Percentiles rank a stretch among this genome's conserved stretches.
phyloP scores from a whole-genome alignment of 2,329 filamentous ascomycete genomes.

The Sporothrix humicola region DNA sequence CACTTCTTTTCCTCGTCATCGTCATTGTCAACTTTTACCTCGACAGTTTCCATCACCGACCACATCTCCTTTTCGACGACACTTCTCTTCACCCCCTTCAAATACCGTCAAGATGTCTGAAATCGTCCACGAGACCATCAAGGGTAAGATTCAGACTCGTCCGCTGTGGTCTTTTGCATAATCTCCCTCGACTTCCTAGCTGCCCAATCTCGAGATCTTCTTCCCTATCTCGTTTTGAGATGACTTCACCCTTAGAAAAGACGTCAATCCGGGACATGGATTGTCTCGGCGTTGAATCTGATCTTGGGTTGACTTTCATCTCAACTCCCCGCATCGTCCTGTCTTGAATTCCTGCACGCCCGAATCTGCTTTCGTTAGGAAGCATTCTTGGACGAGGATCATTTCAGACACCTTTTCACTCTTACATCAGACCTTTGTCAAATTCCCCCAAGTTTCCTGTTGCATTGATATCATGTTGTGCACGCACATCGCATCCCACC shows the following conservation, averaged over 20 bases:
- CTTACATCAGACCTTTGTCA: not conserved
- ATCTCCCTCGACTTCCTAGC: not conserved
- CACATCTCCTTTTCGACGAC: constrained; percentile 15
- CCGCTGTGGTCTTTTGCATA: no score
- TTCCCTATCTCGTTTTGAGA: not conserved
- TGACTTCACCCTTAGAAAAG: not conserved
- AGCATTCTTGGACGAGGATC: no score
- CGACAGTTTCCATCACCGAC: constrained; percentile 13
- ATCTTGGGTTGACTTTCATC: not conserved
- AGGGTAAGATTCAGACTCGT: constrained; percentile 57
- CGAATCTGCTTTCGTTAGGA: no score
- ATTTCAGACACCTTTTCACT: not conserved
- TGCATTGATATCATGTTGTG: not conserved
- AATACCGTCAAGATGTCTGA: constrained; percentile 63
- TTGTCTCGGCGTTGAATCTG: not conserved
- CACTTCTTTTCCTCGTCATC: constrained; percentile 12
- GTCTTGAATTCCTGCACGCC: no score
- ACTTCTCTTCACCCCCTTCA: not conserved
- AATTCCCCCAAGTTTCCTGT: not conserved
- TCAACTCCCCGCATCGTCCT: no score
- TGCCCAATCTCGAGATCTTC: constrained; percentile 20
- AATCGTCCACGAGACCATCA: constrained; percentile 77
- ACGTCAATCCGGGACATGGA: no score
- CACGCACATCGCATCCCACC: constrained; percentile 10
- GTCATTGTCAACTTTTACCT: constrained; percentile 12